phyloP scores from a whole-genome alignment of 805 yeast genomes.

The Clavispora santaluciae region DNA sequence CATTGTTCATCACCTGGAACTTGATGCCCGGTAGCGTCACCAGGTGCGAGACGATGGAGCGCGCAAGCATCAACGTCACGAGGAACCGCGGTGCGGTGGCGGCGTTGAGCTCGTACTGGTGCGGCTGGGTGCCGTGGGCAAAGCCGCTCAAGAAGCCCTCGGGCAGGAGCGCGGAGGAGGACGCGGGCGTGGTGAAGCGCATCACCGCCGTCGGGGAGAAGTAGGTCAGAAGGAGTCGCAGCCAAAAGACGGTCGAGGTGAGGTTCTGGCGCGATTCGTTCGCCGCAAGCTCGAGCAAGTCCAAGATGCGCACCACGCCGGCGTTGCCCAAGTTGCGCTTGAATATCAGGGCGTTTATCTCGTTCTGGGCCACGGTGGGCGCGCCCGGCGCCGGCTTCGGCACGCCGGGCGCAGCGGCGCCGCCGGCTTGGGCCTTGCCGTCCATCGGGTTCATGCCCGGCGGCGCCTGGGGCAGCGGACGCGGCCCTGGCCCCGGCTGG shows the following conservation, averaged over 20 bases:
- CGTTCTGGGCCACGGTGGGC: constrained; percentile 5
- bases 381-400: not conserved
- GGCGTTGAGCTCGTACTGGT: constrained; percentile 59
- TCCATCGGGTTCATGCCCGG: no score
- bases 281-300: constrained; percentile 34
- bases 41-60: constrained; percentile 26
- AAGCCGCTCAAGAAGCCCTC: constrained; percentile 2
- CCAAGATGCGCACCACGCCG: constrained; percentile 35
- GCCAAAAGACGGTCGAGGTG: constrained; percentile 33
- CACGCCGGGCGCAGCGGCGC: not conserved
- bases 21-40: constrained; percentile 33
- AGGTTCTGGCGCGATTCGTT: constrained; percentile 28
- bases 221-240: constrained; percentile 27
- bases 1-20: constrained; percentile 38
- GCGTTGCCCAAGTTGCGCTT: constrained; percentile 41
- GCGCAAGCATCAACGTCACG: constrained; percentile 46
- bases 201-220: constrained; percentile 29
- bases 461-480: not conserved
- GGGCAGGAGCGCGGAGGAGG: not conserved
- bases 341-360: constrained; percentile 27
- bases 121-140: not conserved
- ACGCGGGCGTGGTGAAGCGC: constrained; percentile 23
- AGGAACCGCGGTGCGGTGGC: constrained; percentile 63
- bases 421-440: no score
- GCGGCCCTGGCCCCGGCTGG: not conserved